Conservation (phyloP, 2,329 filamentous ascomycete genomes). For the Fusarium solani-melongenae region DNA sequence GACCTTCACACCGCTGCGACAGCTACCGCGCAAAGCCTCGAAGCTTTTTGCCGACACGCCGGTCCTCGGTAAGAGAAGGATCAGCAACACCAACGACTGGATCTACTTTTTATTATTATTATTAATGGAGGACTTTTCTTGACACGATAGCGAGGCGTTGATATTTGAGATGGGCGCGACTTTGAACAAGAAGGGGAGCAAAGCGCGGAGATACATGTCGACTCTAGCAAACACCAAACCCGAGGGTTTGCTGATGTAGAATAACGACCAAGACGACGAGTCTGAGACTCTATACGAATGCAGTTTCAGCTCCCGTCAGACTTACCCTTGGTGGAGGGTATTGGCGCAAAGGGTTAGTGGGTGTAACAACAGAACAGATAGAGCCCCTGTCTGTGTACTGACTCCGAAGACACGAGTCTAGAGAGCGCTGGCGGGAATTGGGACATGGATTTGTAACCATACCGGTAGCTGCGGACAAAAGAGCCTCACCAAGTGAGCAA, state of each 20-base stretch:
- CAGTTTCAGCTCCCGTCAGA: constrained; percentile 10
- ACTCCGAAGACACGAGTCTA: neutral
- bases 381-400: neutral
- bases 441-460: constrained; percentile 11
- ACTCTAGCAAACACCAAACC: neutral
- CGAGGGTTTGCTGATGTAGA: neutral
- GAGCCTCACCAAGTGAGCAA: constrained; percentile 1
- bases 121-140: constrained; percentile 11
- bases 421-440: constrained; percentile 2
- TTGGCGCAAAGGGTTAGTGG: constrained; percentile 5
- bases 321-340: constrained; percentile 4
- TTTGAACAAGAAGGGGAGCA: neutral
- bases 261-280: constrained; percentile 12
- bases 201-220: neutral
- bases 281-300: constrained; percentile 21
- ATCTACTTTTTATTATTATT: constrained; percentile 30
- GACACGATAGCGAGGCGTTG: constrained; percentile 33
- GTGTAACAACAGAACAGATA: neutral
- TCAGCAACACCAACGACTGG: constrained; percentile 12
- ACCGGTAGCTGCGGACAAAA: constrained; percentile 33
- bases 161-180: constrained; percentile 7
- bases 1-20: neutral
- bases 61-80: neutral
- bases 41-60: constrained; percentile 2
- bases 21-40: constrained; percentile 7